Conservation (phyloP, 768 basidiomycete genomes). For the Harrya chromipes region DNA sequence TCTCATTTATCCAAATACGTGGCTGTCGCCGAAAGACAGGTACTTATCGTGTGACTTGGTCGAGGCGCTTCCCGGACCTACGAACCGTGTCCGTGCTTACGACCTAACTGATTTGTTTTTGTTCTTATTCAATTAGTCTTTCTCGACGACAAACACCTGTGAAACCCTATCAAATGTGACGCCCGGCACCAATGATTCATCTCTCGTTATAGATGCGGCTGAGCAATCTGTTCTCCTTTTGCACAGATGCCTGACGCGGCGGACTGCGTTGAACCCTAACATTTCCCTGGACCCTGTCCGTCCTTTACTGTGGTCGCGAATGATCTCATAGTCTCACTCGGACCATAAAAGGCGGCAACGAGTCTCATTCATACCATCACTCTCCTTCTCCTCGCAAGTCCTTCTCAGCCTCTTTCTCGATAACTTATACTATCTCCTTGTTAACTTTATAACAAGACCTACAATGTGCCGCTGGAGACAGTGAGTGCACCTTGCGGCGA, state of each 20-base stretch:
- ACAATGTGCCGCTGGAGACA: slow-evolving; percentile 55
- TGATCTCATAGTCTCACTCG: slow-evolving; percentile 26
- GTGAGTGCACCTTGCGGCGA: slow-evolving; percentile 33
- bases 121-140: slow-evolving; percentile 35
- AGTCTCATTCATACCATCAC: slow-evolving; percentile 10
- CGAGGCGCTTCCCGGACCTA: slow-evolving; percentile 16
- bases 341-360: slow-evolving; percentile 27
- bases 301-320: slow-evolving; percentile 15
- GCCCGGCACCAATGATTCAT: slow-evolving; percentile 23
- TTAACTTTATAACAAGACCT: neutral
- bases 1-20: slow-evolving; percentile 32
- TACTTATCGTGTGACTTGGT: slow-evolving; percentile 22
- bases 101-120: slow-evolving; percentile 13
- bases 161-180: slow-evolving; percentile 38
- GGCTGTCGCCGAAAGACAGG: slow-evolving; percentile 15
- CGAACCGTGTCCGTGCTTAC: slow-evolving; percentile 15
- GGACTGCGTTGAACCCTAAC: slow-evolving; percentile 22
- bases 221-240: slow-evolving; percentile 29
- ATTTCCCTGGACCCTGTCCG: slow-evolving; percentile 21
- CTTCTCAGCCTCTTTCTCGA: slow-evolving; percentile 8
- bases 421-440: neutral
- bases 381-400: neutral
- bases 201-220: slow-evolving; percentile 26
- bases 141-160: slow-evolving; percentile 33
- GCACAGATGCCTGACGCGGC: slow-evolving; percentile 22